Evolutionary conservation across 2,329 filamentous ascomycete genomes (phyloP).

Genomic region (Calycina herbarum): DNA sequence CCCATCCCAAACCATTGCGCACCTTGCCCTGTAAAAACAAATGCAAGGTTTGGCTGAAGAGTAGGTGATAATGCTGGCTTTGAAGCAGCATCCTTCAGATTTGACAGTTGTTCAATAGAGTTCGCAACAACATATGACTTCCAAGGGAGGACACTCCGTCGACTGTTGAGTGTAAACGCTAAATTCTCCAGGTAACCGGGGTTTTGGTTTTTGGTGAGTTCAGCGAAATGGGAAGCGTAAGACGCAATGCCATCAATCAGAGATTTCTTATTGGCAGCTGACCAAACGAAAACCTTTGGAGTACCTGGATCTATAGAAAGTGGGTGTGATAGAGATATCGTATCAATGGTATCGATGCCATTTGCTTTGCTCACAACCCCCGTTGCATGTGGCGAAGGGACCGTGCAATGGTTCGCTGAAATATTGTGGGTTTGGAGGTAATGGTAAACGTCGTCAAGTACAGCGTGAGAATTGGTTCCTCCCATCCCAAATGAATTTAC

Average conservation of each 20-base stretch:
- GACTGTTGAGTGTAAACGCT: neutral
- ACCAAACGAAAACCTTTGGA: neutral
- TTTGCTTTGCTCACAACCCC: too few species aligned
- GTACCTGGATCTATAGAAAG: neutral
- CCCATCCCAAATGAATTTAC: constrained; percentile 33
- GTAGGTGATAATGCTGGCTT: neutral
- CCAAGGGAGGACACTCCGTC: neutral
- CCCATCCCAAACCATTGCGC: constrained; percentile 26
- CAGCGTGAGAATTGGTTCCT: constrained; percentile 23
- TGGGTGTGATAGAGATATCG: too few species aligned
- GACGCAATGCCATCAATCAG: neutral
- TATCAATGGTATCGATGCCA: too few species aligned
- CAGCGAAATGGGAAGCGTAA: neutral
- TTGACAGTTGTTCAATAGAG: neutral
- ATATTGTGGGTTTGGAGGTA: constrained; percentile 4
- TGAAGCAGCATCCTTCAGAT: neutral
- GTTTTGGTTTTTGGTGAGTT: neutral
- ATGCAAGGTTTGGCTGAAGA: constrained; percentile 11
- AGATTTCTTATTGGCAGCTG: neutral
- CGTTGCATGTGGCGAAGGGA: too few species aligned
- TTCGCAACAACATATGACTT: neutral
- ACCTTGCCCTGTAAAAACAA: constrained; percentile 32
- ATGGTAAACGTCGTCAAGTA: constrained; percentile 32
- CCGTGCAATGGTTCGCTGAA: neutral
- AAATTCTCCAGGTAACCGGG: neutral